These are phyloP conservation scores for Blastocystis hominis DNA, from an alignment of 352 stramenopile species.

Conservation along the genomic window DNA sequence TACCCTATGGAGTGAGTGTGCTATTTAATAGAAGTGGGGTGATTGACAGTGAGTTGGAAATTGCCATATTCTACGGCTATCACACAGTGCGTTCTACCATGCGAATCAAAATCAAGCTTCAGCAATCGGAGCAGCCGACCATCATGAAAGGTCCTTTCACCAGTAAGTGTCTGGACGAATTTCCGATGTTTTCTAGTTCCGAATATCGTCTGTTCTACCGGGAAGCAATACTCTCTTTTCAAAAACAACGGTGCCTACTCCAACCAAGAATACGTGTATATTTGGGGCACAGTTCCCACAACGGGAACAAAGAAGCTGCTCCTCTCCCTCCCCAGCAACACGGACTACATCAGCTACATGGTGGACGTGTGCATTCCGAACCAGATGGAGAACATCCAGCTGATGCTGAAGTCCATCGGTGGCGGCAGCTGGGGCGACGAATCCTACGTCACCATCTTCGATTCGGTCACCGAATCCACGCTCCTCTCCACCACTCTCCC, in stretches of 20 bases:
- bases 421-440: neutral
- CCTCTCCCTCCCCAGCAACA: neutral
- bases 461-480: neutral
- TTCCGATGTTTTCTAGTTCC: neutral
- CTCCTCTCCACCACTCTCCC: neutral
- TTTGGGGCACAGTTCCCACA: neutral
- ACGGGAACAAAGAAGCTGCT: neutral
- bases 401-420: neutral
- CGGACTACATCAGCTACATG: conserved; percentile 4
- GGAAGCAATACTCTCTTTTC: conserved; percentile 39
- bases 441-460: conserved; percentile 1
- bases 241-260: neutral
- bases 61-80: conserved; percentile 38
- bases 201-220: conserved; percentile 35
- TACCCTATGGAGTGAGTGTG: neutral
- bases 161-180: neutral
- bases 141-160: neutral
- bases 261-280: neutral
- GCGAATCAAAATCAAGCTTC: neutral
- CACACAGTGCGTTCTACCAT: neutral
- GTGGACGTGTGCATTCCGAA: conserved; percentile 36
- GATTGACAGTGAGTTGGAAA: conserved; percentile 2
- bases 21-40: neutral
- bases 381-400: neutral
- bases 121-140: neutral